These are phyloP conservation scores for Beauveria australis DNA, from an alignment of 2,329 filamentous ascomycete genomes.

Conservation along the genomic window DNA sequence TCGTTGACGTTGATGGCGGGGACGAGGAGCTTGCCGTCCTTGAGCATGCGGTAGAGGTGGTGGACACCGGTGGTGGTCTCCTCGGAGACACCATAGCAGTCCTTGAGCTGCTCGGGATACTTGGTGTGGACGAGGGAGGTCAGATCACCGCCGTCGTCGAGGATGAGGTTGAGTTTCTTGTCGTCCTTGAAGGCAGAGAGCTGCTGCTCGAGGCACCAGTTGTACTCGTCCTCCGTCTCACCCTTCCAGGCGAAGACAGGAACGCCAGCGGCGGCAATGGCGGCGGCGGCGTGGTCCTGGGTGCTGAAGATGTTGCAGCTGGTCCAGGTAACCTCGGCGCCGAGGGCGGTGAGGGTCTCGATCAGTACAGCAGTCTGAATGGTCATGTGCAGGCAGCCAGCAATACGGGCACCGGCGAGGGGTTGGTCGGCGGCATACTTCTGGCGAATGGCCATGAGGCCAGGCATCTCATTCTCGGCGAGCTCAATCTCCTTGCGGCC, in stretches of 20 bases:
- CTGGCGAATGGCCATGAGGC: conserved; percentile 87
- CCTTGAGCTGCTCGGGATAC: conserved; percentile 97
- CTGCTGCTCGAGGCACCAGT: conserved; percentile 99
- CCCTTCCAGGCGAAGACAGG: conserved; percentile 75
- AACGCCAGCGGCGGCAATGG: conserved; percentile 87
- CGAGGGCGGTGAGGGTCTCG: conserved; percentile 89
- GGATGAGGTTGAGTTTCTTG: conserved; percentile 96
- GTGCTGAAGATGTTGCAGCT: conserved; percentile 99
- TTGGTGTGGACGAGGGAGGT: conserved; percentile 94
- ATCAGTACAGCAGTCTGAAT: conserved; percentile 99
- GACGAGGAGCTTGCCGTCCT: conserved; percentile 79
- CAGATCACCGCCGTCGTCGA: conserved; percentile 96
- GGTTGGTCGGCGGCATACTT: conserved; percentile 94
- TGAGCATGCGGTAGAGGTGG: conserved; percentile 98
- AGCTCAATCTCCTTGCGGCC: conserved; percentile 98
- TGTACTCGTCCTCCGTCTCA: conserved; percentile 99
- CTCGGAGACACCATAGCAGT: conserved; percentile 97
- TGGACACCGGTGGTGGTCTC: conserved; percentile 99
- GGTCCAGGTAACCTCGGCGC: conserved; percentile 97
- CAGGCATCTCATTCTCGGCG: conserved; percentile 94
- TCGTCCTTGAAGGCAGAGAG: conserved; percentile 92
- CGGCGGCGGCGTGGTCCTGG: conserved; percentile 95
- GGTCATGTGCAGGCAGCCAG: conserved; percentile 98
- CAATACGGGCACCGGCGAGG: conserved; percentile 88
- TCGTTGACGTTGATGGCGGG: conserved; percentile 99